Conservation (phyloP, 441 rosid species). For the Breynia disticha region DNA sequence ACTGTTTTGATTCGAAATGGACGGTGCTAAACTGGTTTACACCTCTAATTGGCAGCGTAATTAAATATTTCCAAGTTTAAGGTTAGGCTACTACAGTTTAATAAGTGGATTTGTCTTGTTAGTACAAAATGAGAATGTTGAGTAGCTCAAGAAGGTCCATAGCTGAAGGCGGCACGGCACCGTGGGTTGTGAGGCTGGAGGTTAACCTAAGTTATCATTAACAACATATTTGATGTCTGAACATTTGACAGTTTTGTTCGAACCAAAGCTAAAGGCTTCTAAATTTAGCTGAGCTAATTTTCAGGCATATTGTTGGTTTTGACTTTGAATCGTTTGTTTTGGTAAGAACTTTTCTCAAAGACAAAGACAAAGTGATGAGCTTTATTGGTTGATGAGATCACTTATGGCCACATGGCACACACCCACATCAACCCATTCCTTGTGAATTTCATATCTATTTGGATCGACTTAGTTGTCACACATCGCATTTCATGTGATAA, state of each 20-base stretch:
- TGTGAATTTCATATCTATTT: too few relatives aligned
- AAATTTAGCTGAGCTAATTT: slow-evolving; percentile 22
- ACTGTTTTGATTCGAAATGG: too few relatives aligned
- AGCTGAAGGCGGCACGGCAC: not conserved
- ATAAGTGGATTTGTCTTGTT: not conserved
- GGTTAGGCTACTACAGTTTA: not conserved
- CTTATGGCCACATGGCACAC: not conserved
- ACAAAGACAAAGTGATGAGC: not conserved
- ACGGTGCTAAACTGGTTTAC: too few relatives aligned
- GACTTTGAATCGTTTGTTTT: slow-evolving; percentile 5
- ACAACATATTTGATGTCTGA: too few relatives aligned
- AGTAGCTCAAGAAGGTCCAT: not conserved
- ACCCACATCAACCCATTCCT: too few relatives aligned
- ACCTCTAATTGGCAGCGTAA: too few relatives aligned
- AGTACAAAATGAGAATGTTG: not conserved
- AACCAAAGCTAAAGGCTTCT: too few relatives aligned
- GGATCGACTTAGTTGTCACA: too few relatives aligned
- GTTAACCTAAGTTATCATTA: slow-evolving; percentile 7
- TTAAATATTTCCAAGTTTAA: too few relatives aligned
- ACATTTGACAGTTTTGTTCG: too few relatives aligned
- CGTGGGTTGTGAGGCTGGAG: slow-evolving; percentile 1
- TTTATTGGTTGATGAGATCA: too few relatives aligned
- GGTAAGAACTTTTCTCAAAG: slow-evolving; percentile 12
- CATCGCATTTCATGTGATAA: too few relatives aligned
- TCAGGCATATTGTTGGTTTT: not conserved